Evolutionary conservation across 768 basidiomycete species (phyloP), one percentile per base, ranked within the genome.

Genomic region (Tubosaeta sp.): DNA sequence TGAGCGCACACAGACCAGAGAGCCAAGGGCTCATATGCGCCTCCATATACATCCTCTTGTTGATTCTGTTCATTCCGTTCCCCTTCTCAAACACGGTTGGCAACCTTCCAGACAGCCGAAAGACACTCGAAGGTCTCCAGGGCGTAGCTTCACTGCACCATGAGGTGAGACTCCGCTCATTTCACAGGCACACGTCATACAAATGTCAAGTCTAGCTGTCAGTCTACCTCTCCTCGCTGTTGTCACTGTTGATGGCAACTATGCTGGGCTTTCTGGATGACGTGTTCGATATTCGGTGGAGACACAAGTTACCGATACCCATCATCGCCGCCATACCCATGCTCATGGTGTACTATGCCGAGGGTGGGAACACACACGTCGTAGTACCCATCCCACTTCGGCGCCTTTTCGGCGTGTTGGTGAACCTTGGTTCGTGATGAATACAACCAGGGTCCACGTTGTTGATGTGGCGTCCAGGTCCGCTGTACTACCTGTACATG

Each of bases 231-330:
- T 95, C 97, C 0, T 91, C 92, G 9, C 65, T 99, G 7, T 78
- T 99, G n/a, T 94, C 91, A 0, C 76, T 99, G 34, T 73, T 98
- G 32, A 91, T 91, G 39, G 95, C 97, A 0, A 95, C 94, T 0
- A 77, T 98, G 54, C 82, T 99, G 8, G 97, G 97, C 31, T 95
- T 99, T 66, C 76, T 97, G 42, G 97, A 99, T 63, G 97, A 99
- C 69, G 81, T 98, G 5, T 99, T 98, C 60, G 97, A 99, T 67
- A 97, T 99, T 59, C 85, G 97, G 16, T 99, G 97, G 97, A 74
- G 97, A 52, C 93, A 98, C 71, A 99, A 99, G 68, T 73, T 99
- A 12, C 97, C 97, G 0, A 95, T 99, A 49, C 97, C 97, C 0
- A 82, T 99, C 64, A 89, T 99, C 55, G 95, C 93, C 0, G 90